Evolutionary conservation across 176 grass and related monocot species (phyloP).

Genomic region (Oryza longistaminata): DNA sequence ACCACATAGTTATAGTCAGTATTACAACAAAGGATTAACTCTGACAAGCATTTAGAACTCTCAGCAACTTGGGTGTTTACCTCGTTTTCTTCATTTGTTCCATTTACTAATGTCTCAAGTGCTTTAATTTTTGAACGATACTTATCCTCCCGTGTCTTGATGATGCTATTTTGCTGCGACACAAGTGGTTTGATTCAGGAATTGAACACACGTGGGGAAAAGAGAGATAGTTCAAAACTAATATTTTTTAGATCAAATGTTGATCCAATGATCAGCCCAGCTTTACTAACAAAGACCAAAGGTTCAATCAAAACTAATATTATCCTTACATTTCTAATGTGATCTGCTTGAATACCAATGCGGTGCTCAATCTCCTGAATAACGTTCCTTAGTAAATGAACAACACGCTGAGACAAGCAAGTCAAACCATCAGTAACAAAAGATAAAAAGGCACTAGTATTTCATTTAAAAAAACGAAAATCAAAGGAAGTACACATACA

Average conservation of each 20-base stretch:
- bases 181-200: constrained; percentile 28
- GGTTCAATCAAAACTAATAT: constrained; percentile 27
- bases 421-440: constrained; percentile 28
- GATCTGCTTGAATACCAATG: constrained; percentile 87
- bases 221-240: constrained; percentile 25
- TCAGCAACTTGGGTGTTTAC: constrained; percentile 38
- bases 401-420: constrained; percentile 62
- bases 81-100: constrained; percentile 98
- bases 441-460: constrained; percentile 18
- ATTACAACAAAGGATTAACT: constrained; percentile 18
- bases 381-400: constrained; percentile 82
- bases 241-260: neutral
- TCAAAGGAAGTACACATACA: constrained; percentile 50
- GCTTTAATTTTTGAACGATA: constrained; percentile 89
- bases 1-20: constrained; percentile 35
- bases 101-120: constrained; percentile 83
- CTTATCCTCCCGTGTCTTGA: constrained; percentile 79
- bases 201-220: constrained; percentile 25
- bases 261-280: too few relatives aligned
- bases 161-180: constrained; percentile 86
- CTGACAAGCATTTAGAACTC: constrained; percentile 10
- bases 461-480: neutral
- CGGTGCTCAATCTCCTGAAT: constrained; percentile 95
- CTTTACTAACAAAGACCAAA: too few relatives aligned
- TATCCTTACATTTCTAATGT: constrained; percentile 86